These are phyloP conservation scores for Lasiodiplodia sp. DNA, from an alignment of 2,329 filamentous ascomycete species.

Conservation along the genomic window DNA sequence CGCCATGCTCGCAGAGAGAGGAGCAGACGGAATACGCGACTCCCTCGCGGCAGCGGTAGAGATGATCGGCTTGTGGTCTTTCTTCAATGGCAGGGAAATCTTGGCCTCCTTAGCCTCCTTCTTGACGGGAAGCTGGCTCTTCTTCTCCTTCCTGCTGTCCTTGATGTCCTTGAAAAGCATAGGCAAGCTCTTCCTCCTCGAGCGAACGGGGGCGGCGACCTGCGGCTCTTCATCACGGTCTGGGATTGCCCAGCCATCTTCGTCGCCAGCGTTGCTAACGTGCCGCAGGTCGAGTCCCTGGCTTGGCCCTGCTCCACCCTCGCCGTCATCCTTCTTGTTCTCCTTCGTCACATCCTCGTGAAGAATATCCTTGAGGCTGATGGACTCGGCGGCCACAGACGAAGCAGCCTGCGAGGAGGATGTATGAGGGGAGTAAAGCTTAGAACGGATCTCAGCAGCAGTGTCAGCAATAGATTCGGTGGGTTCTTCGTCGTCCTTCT, in stretches of 20 bases:
- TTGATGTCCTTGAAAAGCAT: constrained; percentile 13
- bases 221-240: constrained; percentile 2
- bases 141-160: constrained; percentile 11
- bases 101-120: constrained; percentile 10
- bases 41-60: neutral
- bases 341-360: neutral
- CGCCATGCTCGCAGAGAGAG: constrained; percentile 1
- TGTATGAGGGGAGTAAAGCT: neutral
- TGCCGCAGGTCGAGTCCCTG: neutral
- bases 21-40: neutral
- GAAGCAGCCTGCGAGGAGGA: neutral
- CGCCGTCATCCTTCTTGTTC: neutral
- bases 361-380: constrained; percentile 19
- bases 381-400: neutral
- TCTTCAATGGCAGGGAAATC: neutral
- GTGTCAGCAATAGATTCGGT: neutral
- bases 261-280: neutral
- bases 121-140: constrained; percentile 3
- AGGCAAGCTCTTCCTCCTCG: constrained; percentile 14
- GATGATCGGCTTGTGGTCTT: constrained; percentile 13
- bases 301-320: neutral
- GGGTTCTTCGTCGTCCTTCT: neutral
- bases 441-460: neutral
- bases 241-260: constrained; percentile 14
- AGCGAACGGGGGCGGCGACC: neutral